Evolutionary conservation across 1,284 basidiomycete species (phyloP), one percentile per base, ranked within the genome.

Genomic region (Volvariella surrecta): DNA sequence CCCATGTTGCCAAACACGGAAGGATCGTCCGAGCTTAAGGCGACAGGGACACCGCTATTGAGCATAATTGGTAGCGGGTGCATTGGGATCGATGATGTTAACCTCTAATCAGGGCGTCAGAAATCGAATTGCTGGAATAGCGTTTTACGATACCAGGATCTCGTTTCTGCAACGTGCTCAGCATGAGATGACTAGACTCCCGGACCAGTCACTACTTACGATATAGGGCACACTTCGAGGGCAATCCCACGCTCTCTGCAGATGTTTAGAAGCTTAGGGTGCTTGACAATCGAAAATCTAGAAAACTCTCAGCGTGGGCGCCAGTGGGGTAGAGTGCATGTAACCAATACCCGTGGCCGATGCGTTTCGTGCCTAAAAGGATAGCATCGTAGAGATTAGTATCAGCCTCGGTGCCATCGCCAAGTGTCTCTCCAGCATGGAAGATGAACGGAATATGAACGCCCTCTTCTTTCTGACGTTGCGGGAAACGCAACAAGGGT

Each of bases 361-460:
- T 88, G 11, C 86, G 73, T 53, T 80, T 85, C 2, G 86, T 84
- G 17, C 79, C 85, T 13, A 89, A 64, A 22, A 87, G 57, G 37
- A 89, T 75, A 2, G 86, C 86, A 55, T 89, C 86, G 54, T 84
- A 88, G 30, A 90, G 61, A 54, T 90, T 90, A 40, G 72, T 58
- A 51, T 90, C 87, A 11, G 81, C 78, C 22, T 64, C 59, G 7
- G 73, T 74, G 3, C 85, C 85, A 53, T 89, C 86, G 3, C 79
- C 79, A 13, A 82, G 66, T 0, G 84, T 89, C 60, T 89, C 84
- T 24, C 85, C 87, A 0, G 82, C 86, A 53, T 89, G 88, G 50
- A 89, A 79, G 38, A 89, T 73, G 57, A 86, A 87, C 1, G 88
- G 87, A 20, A 89, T 76, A 20, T 80, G 71, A 1, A 89, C 50